Evolutionary conservation across 2,329 filamentous ascomycete genomes (phyloP), one percentile per base, ranked within the genome.

Genomic region (Graphiopsis chlorocephala): DNA sequence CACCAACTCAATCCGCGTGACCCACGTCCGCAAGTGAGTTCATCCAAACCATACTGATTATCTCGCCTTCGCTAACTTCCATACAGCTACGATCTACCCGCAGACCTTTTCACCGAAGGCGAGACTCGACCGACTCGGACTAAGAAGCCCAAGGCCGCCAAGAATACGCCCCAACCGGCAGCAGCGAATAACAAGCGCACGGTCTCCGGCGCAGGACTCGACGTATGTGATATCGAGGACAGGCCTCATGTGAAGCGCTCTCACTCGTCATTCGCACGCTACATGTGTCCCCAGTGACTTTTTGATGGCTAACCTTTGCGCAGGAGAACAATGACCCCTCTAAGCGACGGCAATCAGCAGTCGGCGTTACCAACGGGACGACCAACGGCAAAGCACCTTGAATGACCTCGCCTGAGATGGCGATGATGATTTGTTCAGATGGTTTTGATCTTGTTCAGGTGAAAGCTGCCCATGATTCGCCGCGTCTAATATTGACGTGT

Each of bases 51-150:
- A 15, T 35, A 23, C 6, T 20, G n/a, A 10, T 33, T 10, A 14
- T 26, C 50, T 7, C 15, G 5, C 45, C 7, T 15, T 3, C 11
- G 7, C 61, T 58, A 25, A 35, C 33, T 28, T 28, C 3, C 59
- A 50, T 68, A 35, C 73, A 97, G 93, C 78, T 91, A 91, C 75
- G 88, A 93, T 74, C 84, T 99, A 28, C 95, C 95, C 29, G 88
- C 92, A 66, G 94, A 99, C 76, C 88, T 98, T 2, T 99, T 99
- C 75, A 85, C 88, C 56, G 81, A 88, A 26, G 91, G 91, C 72
- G 95, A 99, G 78, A 76, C 71, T 5, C 75, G 77, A 60, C 81
- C 82, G 5, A 73, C 72, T 17, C 79, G 79, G 68, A 72, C 76
- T 33, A 78, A 78, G 70, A 83, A 81, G 71, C 62, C 66, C 26